These are phyloP conservation scores for Pilaira anomala DNA, from an alignment of 192 early-diverging fungal species.

Conservation along the genomic window DNA sequence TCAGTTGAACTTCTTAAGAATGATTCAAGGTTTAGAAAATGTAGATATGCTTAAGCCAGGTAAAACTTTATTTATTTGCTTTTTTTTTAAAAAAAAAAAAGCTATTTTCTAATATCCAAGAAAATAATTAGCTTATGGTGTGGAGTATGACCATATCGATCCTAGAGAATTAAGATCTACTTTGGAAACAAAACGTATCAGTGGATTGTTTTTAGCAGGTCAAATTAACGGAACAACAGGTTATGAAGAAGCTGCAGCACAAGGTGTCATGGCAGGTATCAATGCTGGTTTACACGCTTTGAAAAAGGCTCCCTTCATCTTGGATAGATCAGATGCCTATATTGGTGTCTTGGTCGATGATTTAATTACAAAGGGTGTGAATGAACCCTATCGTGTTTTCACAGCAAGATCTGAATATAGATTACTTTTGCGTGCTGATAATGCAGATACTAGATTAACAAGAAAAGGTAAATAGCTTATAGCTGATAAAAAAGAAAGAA, in stretches of 20 bases:
- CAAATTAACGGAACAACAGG: conserved; percentile 90
- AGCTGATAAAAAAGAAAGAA: neutral
- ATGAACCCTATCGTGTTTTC: conserved; percentile 81
- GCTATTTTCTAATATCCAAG: conserved; percentile 3
- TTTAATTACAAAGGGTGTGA: conserved; percentile 75
- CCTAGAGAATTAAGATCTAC: conserved; percentile 74
- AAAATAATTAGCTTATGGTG: conserved; percentile 60
- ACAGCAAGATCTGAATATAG: conserved; percentile 82
- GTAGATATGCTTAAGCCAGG: conserved; percentile 69
- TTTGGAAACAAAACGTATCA: conserved; percentile 75
- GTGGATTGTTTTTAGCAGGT: conserved; percentile 74
- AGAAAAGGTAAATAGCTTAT: conserved; percentile 45
- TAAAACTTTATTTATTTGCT: conserved; percentile 5
- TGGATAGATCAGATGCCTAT: conserved; percentile 76
- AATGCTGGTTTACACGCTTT: conserved; percentile 66
- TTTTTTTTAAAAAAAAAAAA: neutral
- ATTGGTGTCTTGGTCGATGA: conserved; percentile 83
- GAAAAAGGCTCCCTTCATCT: conserved; percentile 53
- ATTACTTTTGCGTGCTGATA: conserved; percentile 71
- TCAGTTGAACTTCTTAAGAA: conserved; percentile 65
- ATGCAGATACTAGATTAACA: conserved; percentile 74
- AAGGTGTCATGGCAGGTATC: conserved; percentile 75
- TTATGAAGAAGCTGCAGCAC: conserved; percentile 80
- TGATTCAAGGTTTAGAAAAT: conserved; percentile 72
- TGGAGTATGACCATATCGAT: conserved; percentile 86